These are phyloP conservation scores for Cladochytrium replicatum DNA, from an alignment of 192 early-diverging fungal genomes.

Conservation along the genomic window DNA sequence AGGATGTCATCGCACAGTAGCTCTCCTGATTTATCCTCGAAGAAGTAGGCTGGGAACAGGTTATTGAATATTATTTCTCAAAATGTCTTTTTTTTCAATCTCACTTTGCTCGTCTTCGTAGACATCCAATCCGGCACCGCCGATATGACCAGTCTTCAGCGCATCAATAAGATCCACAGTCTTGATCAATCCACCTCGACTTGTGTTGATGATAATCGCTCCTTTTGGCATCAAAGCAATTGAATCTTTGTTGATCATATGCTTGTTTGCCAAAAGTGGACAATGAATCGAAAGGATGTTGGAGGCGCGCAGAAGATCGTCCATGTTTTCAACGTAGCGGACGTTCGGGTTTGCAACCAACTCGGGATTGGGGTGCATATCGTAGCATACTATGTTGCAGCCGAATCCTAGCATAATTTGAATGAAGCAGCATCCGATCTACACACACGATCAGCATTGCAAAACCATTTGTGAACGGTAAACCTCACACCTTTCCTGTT, in stretches of 20 bases:
- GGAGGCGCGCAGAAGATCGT: not conserved
- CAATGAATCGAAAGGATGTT: not conserved
- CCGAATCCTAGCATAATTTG: constrained; percentile 1
- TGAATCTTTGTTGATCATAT: not conserved
- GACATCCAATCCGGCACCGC: not conserved
- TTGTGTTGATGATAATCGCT: not conserved
- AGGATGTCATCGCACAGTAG: not conserved
- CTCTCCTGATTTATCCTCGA: not conserved
- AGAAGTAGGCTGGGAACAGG: not conserved
- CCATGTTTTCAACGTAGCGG: not conserved
- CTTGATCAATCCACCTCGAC: not conserved
- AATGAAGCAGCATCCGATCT: not conserved
- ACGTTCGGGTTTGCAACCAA: not conserved
- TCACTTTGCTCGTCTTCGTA: not conserved
- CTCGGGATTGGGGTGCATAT: not conserved
- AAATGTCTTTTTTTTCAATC: not conserved
- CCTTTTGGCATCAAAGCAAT: not conserved
- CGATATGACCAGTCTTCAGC: not conserved
- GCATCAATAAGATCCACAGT: not conserved
- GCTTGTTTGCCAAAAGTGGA: not conserved
- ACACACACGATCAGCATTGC: not conserved
- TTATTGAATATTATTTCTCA: not conserved
- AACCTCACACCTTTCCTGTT: not conserved
- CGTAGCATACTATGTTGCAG: not conserved
- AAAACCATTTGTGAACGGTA: not conserved